A percentile compares a stretch with the other conserved stretches of the same genome.
Evolutionary conservation across 331 rosid species (phyloP).

Genomic region (Quercus tomentella): DNA sequence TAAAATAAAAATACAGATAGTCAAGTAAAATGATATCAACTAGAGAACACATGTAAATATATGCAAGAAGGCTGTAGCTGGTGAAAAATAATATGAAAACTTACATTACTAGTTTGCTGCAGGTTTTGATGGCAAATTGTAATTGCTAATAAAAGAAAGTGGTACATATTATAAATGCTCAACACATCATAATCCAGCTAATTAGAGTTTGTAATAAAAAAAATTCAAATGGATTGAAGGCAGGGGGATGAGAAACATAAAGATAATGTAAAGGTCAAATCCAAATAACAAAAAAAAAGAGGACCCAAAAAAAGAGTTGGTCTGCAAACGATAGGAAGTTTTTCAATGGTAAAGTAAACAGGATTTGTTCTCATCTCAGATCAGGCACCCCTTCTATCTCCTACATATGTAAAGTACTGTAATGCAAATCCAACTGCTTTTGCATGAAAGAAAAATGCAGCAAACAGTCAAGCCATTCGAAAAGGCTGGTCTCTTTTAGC

Average conservation of each 20-base stretch:
- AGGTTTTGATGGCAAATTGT: neutral
- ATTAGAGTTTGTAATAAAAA: neutral
- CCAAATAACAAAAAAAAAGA: neutral
- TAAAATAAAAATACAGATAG: constrained; percentile 24
- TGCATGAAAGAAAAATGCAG: neutral
- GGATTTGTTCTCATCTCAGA: neutral
- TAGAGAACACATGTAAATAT: neutral
- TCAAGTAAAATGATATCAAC: constrained; percentile 2
- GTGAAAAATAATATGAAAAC: neutral
- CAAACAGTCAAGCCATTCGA: neutral
- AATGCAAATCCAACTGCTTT: neutral
- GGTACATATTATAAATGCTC: neutral
- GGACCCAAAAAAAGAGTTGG: neutral
- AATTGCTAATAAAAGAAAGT: neutral
- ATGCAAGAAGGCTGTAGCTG: neutral
- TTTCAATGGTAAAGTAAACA: neutral
- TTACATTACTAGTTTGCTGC: neutral
- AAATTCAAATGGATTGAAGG: neutral
- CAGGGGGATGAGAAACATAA: neutral
- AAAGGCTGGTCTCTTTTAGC: neutral
- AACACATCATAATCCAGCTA: neutral
- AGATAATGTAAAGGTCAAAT: neutral
- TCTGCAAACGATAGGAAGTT: neutral
- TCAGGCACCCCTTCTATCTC: neutral
- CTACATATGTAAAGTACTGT: neutral